These are phyloP conservation scores for Theileria annulata DNA, from an alignment of 169 alveolate species.

Conservation along the genomic window DNA sequence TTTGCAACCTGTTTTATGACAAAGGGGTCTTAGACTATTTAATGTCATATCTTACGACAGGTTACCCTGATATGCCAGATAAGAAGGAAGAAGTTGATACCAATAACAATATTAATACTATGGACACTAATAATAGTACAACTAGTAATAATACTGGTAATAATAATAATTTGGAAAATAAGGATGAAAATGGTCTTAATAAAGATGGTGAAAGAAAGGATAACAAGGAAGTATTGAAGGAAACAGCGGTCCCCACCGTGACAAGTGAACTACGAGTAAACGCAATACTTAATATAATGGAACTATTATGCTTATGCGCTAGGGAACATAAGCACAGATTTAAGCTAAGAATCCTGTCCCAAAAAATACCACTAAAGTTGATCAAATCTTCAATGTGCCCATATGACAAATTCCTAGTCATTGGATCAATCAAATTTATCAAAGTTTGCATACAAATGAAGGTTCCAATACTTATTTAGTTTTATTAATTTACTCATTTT, in stretches of 20 bases:
- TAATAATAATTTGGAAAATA: neutral
- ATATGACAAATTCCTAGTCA: constrained; percentile 71
- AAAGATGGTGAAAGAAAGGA: neutral
- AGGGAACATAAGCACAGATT: constrained; percentile 76
- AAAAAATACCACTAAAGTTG: constrained; percentile 69
- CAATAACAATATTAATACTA: no score
- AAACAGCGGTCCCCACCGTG: neutral
- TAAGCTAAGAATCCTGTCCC: constrained; percentile 74
- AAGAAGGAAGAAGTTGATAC: constrained; percentile 5
- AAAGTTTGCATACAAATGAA: constrained; percentile 70
- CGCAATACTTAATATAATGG: constrained; percentile 71
- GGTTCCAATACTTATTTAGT: neutral
- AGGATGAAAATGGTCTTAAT: neutral
- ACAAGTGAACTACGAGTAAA: neutral
- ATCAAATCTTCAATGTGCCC: constrained; percentile 63
- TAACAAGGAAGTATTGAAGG: constrained; percentile 2
- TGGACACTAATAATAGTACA: neutral
- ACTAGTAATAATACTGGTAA: neutral
- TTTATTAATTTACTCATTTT: neutral
- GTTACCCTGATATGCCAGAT: constrained; percentile 2
- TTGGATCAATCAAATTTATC: constrained; percentile 73
- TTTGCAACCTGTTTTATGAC: constrained; percentile 74
- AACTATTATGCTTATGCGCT: constrained; percentile 72
- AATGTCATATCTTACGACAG: constrained; percentile 28
- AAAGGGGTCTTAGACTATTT: constrained; percentile 73